Percentiles rank a stretch among this genome's conserved stretches.
Conservation (phyloP, 2,329 filamentous ascomycete species). For the Stagonosporopsis chrysanthemi region DNA sequence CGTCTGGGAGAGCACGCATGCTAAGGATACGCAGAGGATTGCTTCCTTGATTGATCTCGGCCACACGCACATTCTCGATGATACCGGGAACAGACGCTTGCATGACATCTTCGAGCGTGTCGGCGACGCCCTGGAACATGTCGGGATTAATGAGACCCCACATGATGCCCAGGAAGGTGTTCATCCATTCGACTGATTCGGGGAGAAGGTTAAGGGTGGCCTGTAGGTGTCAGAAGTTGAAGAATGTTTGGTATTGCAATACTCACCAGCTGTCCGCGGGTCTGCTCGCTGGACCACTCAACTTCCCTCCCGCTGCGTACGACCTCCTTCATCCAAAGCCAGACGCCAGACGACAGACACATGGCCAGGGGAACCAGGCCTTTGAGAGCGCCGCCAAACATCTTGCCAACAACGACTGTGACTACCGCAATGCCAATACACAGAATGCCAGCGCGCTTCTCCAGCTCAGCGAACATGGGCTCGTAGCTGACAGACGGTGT, state of each 20-base stretch:
- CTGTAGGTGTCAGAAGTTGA: constrained; percentile 39
- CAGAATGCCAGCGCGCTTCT: constrained; percentile 75
- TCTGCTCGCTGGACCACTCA: constrained; percentile 89
- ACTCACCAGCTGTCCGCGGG: constrained; percentile 76
- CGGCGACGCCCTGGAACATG: constrained; percentile 91
- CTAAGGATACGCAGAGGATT: constrained; percentile 90
- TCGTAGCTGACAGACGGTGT: constrained; percentile 90
- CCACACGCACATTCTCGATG: constrained; percentile 93
- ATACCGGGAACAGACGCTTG: constrained; percentile 89
- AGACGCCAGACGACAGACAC: constrained; percentile 79
- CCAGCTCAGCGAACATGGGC: constrained; percentile 80
- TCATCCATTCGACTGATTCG: constrained; percentile 94
- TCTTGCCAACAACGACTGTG: constrained; percentile 78
- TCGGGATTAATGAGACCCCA: constrained; percentile 96
- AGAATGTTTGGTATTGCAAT: neutral
- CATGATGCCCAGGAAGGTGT: constrained; percentile 80
- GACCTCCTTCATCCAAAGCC: constrained; percentile 88
- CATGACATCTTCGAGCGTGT: constrained; percentile 95
- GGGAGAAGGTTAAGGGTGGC: constrained; percentile 89
- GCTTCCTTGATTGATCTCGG: constrained; percentile 91
- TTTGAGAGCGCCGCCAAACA: constrained; percentile 79
- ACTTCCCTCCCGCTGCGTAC: constrained; percentile 80
- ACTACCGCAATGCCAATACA: constrained; percentile 74
- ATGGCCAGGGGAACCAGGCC: constrained; percentile 77
- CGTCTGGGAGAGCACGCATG: constrained; percentile 83